These are phyloP conservation scores for Massariosphaeria phaeospora DNA, from an alignment of 495 filamentous ascomycete species.

Conservation along the genomic window DNA sequence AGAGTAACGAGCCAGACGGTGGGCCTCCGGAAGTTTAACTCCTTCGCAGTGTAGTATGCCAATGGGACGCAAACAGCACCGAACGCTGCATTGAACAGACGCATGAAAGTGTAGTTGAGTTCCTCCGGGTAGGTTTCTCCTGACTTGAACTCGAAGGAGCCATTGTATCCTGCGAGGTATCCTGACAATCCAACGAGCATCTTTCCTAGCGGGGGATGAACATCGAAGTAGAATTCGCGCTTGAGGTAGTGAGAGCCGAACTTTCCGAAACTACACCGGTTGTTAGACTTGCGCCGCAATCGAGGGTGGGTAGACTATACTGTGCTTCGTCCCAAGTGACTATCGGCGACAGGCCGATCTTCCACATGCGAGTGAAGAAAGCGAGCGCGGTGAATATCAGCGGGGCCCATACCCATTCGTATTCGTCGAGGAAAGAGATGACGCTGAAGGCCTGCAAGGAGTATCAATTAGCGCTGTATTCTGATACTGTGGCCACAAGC, in stretches of 20 bases:
- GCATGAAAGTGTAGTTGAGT: conserved; percentile 97
- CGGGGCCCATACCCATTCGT: conserved; percentile 83
- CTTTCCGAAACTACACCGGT: conserved; percentile 75
- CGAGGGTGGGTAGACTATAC: conserved; percentile 45
- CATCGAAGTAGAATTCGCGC: conserved; percentile 99
- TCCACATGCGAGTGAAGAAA: conserved; percentile 92
- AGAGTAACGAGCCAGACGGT: conserved; percentile 91
- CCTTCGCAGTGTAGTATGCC: conserved; percentile 89
- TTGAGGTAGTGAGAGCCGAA: conserved; percentile 99
- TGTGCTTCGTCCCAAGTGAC: conserved; percentile 99
- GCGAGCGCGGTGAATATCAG: conserved; percentile 80
- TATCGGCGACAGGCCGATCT: conserved; percentile 89
- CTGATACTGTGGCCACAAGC: neutral
- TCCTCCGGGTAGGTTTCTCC: conserved; percentile 91
- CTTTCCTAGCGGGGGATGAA: conserved; percentile 94
- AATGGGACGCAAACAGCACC: conserved; percentile 88
- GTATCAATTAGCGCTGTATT: conserved; percentile 2
- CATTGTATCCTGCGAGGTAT: conserved; percentile 95
- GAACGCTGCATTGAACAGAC: conserved; percentile 93
- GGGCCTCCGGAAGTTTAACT: conserved; percentile 76
- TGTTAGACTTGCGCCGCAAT: conserved; percentile 10
- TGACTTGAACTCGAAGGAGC: conserved; percentile 99
- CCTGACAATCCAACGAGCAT: conserved; percentile 96
- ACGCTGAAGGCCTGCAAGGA: conserved; percentile 43
- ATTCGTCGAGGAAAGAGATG: conserved; percentile 63